Conservation (phyloP, 495 filamentous ascomycete genomes). For the Physcia stellaris region DNA sequence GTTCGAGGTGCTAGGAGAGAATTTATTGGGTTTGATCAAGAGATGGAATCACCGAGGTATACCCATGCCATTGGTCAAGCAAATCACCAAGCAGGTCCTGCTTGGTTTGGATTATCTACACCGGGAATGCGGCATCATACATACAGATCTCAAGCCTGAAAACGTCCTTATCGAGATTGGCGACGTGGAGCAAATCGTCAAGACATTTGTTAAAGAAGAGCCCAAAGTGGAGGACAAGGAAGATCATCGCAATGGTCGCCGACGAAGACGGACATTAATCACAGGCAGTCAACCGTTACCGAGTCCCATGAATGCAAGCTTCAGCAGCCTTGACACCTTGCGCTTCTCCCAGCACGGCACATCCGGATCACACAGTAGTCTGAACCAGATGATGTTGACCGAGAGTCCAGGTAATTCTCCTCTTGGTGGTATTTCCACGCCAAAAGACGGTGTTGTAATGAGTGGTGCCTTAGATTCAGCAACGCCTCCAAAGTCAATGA, state of each 20-base stretch:
- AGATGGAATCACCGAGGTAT: constrained; percentile 96
- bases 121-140: constrained; percentile 96
- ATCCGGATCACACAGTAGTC: constrained; percentile 61
- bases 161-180: constrained; percentile 99
- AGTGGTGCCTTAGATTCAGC: constrained; percentile 29
- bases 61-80: constrained; percentile 88
- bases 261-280: constrained; percentile 84
- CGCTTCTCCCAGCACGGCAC: constrained; percentile 50
- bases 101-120: constrained; percentile 93
- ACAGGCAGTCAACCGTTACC: constrained; percentile 94
- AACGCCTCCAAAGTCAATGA: constrained; percentile 38
- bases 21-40: constrained; percentile 91
- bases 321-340: constrained; percentile 58
- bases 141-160: constrained; percentile 95
- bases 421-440: constrained; percentile 14
- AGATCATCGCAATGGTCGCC: constrained; percentile 85
- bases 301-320: constrained; percentile 85
- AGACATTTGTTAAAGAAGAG: constrained; percentile 85
- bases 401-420: constrained; percentile 48
- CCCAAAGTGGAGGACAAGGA: constrained; percentile 59
- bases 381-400: constrained; percentile 72
- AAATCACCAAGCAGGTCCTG: constrained; percentile 96
- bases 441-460: constrained; percentile 26
- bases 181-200: constrained; percentile 92
- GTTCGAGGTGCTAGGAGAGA: constrained; percentile 95